phyloP scores from a whole-genome alignment of 1,139 yeast genomes.

The Yamadazyma trypodendri region DNA sequence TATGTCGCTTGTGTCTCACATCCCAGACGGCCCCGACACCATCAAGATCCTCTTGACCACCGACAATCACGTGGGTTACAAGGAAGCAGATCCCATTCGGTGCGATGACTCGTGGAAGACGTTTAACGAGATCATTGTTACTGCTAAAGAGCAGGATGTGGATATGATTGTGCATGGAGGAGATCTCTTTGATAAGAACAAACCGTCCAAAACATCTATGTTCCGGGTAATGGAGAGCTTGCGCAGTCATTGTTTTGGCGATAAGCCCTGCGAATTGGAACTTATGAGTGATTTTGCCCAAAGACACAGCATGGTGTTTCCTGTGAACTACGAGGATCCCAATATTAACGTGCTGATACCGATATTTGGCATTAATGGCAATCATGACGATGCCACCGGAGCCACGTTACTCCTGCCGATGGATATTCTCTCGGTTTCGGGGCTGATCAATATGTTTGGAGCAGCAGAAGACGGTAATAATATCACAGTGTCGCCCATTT shows the following conservation, averaged over 20 bases:
- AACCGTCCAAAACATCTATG: slow-evolving; percentile 83
- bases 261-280: slow-evolving; percentile 84
- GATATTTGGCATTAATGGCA: slow-evolving; percentile 90
- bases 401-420: slow-evolving; percentile 82
- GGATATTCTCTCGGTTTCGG: slow-evolving; percentile 79
- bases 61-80: slow-evolving; percentile 94
- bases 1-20: slow-evolving; percentile 6
- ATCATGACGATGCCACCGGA: slow-evolving; percentile 97
- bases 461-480: slow-evolving; percentile 74
- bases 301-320: slow-evolving; percentile 58
- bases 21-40: slow-evolving; percentile 53
- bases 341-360: slow-evolving; percentile 90
- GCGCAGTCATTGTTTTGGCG: slow-evolving; percentile 76
- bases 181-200: slow-evolving; percentile 86
- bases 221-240: slow-evolving; percentile 79
- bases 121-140: slow-evolving; percentile 74
- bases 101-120: slow-evolving; percentile 90
- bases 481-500: slow-evolving; percentile 72
- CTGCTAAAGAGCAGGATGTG: slow-evolving; percentile 73
- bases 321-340: slow-evolving; percentile 86
- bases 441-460: slow-evolving; percentile 88
- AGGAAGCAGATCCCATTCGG: slow-evolving; percentile 83
- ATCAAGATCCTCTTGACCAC: slow-evolving; percentile 81
- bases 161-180: slow-evolving; percentile 94
- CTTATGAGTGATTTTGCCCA: slow-evolving; percentile 74